Conservation (phyloP, 352 stramenopile genomes). For the Globisporangium nagaii region DNA sequence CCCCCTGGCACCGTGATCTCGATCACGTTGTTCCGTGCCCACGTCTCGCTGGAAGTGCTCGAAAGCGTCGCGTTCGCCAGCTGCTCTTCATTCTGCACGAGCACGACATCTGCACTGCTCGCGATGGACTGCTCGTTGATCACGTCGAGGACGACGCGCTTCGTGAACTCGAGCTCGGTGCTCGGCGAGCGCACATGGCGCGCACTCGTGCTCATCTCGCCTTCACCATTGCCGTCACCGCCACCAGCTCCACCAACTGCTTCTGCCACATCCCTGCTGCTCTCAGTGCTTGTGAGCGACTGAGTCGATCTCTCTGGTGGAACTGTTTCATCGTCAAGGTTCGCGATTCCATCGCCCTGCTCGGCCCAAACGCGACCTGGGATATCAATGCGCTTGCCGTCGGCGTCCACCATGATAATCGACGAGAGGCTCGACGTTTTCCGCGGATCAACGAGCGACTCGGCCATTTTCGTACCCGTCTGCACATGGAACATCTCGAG, state of each 20-base stretch:
- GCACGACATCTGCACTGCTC: conserved; percentile 4
- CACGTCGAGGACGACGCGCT: conserved; percentile 23
- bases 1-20: conserved; percentile 33
- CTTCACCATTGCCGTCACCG: neutral
- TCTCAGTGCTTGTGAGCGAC: neutral
- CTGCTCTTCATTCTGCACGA: conserved; percentile 11
- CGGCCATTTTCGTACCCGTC: conserved; percentile 58
- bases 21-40: conserved; percentile 22
- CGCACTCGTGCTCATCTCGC: neutral
- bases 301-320: neutral
- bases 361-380: conserved; percentile 31
- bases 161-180: conserved; percentile 22
- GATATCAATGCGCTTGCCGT: conserved; percentile 40
- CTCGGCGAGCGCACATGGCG: conserved; percentile 6
- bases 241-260: neutral
- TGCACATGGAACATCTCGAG: conserved; percentile 75
- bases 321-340: conserved; percentile 1
- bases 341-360: neutral
- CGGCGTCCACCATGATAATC: conserved; percentile 53
- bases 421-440: conserved; percentile 42
- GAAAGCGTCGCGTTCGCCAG: neutral
- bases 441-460: conserved; percentile 43
- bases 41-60: conserved; percentile 2
- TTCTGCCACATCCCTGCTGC: neutral
- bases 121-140: conserved; percentile 4